Percentiles rank a stretch among this genome's conserved stretches.
phyloP scores from a whole-genome alignment of 257 asterid species.

The Fraxinus anomala region DNA sequence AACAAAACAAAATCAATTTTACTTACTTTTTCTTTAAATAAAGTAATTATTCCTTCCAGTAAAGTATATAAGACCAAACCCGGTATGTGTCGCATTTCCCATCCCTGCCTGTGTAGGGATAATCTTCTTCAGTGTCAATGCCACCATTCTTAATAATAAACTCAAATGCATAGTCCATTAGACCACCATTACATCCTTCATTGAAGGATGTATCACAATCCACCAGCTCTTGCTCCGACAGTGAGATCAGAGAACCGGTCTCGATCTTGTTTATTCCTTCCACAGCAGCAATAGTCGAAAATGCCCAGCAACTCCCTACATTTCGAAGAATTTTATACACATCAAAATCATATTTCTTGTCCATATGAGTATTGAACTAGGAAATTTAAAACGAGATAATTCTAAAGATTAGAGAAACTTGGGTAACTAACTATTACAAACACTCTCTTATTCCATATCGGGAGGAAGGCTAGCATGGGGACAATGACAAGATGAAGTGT shows the following conservation, averaged over 20 bases:
- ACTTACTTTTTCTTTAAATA: background rate
- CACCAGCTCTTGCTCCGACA: background rate
- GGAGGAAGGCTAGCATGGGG: no score
- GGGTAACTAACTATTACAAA: no score
- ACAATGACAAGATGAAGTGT: no score
- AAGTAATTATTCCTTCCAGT: background rate
- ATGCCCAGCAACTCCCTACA: background rate
- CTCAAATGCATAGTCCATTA: background rate
- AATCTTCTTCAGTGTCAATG: background rate
- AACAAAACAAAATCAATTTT: background rate
- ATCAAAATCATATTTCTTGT: background rate
- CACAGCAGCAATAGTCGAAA: background rate
- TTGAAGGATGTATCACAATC: background rate
- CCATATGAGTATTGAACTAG: background rate
- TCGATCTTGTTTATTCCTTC: background rate
- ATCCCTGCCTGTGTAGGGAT: slow-evolving; percentile 9
- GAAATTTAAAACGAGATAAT: no score
- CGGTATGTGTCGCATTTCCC: slow-evolving; percentile 21
- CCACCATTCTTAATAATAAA: background rate
- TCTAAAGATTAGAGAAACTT: no score
- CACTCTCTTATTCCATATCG: no score
- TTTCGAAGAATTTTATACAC: slow-evolving; percentile 5
- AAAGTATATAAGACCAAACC: background rate
- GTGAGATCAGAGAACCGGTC: background rate
- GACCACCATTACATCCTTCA: background rate